Conservation (phyloP, 2,329 filamentous ascomycete species). For the Escovopsis sp. region DNA sequence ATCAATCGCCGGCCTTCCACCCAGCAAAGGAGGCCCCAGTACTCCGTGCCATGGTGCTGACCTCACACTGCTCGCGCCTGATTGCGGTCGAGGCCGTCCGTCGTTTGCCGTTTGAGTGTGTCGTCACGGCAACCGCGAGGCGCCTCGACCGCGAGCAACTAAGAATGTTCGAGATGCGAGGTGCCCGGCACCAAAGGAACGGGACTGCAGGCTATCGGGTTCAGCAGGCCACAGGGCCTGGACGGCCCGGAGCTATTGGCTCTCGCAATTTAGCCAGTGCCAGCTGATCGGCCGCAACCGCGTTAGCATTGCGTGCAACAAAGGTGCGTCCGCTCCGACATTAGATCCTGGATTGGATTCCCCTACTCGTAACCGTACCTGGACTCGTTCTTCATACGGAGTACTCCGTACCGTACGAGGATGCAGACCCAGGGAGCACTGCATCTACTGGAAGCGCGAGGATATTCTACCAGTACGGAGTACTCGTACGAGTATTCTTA, state of each 20-base stretch:
- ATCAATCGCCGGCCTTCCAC: not conserved
- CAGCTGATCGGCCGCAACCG: too few relatives aligned
- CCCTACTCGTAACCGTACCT: too few relatives aligned
- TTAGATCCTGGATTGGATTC: too few relatives aligned
- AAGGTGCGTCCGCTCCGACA: too few relatives aligned
- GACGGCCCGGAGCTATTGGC: not conserved
- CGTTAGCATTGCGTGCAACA: too few relatives aligned
- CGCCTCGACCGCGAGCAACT: not conserved
- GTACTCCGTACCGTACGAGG: too few relatives aligned
- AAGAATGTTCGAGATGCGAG: not conserved
- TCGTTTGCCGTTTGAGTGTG: not conserved
- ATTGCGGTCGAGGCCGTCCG: not conserved
- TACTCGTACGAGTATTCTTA: too few relatives aligned
- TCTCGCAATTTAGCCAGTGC: too few relatives aligned
- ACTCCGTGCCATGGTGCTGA: not conserved
- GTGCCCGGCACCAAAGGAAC: not conserved
- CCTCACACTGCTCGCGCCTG: not conserved
- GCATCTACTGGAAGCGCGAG: too few relatives aligned
- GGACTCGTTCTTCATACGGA: too few relatives aligned
- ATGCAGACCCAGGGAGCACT: too few relatives aligned
- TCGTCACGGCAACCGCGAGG: conserved; percentile 14
- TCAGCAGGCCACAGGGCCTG: not conserved
- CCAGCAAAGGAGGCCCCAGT: not conserved
- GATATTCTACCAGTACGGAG: too few relatives aligned
- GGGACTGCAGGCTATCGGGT: not conserved